A percentile compares a stretch with the other conserved stretches of the same genome.
phyloP scores from a whole-genome alignment of 805 yeast species.

The Cyberlindnera japonica region DNA sequence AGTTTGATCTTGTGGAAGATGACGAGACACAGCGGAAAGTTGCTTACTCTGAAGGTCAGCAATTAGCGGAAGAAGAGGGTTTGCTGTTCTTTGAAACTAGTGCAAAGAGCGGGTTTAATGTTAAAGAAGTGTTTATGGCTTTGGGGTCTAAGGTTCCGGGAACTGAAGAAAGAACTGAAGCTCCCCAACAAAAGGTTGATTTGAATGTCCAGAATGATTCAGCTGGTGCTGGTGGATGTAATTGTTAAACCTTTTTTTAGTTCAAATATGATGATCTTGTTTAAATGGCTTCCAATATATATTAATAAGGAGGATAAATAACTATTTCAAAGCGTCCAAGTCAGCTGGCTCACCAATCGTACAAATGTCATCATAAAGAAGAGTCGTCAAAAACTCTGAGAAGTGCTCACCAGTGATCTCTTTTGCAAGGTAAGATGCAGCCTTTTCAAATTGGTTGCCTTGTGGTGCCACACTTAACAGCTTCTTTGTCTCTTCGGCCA shows the following conservation, averaged over 20 bases:
- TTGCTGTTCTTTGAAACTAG: slow-evolving; percentile 89
- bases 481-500: slow-evolving; percentile 60
- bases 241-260: slow-evolving; percentile 29
- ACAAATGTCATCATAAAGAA: slow-evolving; percentile 64
- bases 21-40: slow-evolving; percentile 67
- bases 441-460: slow-evolving; percentile 63
- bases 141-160: slow-evolving; percentile 83
- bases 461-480: slow-evolving; percentile 40
- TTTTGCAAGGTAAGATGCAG: slow-evolving; percentile 65
- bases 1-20: slow-evolving; percentile 69
- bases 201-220: slow-evolving; percentile 31
- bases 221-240: slow-evolving; percentile 30
- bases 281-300: no score
- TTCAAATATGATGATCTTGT: no score
- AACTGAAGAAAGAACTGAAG: slow-evolving; percentile 22
- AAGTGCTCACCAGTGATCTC: slow-evolving; percentile 69
- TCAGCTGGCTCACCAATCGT: slow-evolving; percentile 30
- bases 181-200: slow-evolving; percentile 28
- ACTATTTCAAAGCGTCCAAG: slow-evolving; percentile 17
- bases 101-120: slow-evolving; percentile 87
- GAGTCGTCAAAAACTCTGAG: slow-evolving; percentile 72
- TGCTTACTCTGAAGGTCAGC: slow-evolving; percentile 79
- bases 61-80: slow-evolving; percentile 87
- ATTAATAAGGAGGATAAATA: not conserved
- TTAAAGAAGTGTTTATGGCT: slow-evolving; percentile 85